Base-by-base conservation (phyloP, 768 basidiomycete species). In the Porphyrellus cyaneotinctus region DNA sequence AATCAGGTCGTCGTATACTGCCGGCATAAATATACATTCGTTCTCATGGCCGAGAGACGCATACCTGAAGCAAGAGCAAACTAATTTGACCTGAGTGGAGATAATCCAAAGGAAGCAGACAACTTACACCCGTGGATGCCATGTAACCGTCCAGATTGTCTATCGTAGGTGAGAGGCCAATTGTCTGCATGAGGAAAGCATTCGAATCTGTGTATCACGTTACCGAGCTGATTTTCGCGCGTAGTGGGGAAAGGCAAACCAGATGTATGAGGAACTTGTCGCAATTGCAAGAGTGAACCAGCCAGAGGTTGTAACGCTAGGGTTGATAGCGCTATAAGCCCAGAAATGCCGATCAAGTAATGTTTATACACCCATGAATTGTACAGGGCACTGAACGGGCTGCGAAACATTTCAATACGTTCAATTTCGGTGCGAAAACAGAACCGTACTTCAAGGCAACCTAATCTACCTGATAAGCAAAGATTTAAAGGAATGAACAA, bases 281-380 rank as follows among this genome's bases (percentile, higher is more conserved):
- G 58, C 31, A 63, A 47, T 35, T 70, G 57, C 43, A 73, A 62
- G n/a, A 73, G 36, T 13, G 66, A 64, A 56, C 67, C 69, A 58
- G 85, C 79, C 5, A 88, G 64, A 5, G 85, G 83, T 59, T 85
- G 85, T 30, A 83, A 77, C 0, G 78, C 47, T 47, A 77, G 70
- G 11, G 77, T 73, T 24, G 67, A 59, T 12, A 79, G 30, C 0
- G 78, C 80, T 1, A 78, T 77, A 2, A 81, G 38, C 0, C 78
- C 66, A 5, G 86, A 87, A 63, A 76, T 60, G 51, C 78, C 69
- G 10, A 88, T 67, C 36, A 86, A 62, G 39, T 74, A 71, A 63
- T 87, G 85, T 54, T 72, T 80, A 56, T 80, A 77, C 44, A 69
- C 72, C 35, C 78, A 39, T 1, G 83, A 76, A 48, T 71, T 61